Conservation (phyloP, 192 early-diverging fungal genomes). For the Paraglomus occultum region DNA sequence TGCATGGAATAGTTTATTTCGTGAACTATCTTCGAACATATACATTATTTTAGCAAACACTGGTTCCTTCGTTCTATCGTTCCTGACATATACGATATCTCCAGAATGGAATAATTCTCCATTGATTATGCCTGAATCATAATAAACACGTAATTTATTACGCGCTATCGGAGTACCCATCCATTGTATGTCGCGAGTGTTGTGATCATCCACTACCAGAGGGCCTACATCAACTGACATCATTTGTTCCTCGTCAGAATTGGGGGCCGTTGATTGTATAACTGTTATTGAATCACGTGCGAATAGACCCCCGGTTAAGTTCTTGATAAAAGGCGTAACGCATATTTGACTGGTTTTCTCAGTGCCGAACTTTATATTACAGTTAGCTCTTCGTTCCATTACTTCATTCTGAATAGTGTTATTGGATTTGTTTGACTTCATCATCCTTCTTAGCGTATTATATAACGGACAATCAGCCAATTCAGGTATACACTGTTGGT, state of each 20-base stretch:
- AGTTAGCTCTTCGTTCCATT: constrained; percentile 10
- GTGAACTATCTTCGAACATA: constrained; percentile 37
- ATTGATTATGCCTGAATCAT: constrained; percentile 32
- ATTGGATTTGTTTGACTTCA: constrained; percentile 21
- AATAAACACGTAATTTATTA: constrained; percentile 4
- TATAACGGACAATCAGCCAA: constrained; percentile 20
- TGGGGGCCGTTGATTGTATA: background rate
- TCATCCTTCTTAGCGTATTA: constrained; percentile 2
- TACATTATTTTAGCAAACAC: constrained; percentile 45
- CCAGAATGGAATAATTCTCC: constrained; percentile 29
- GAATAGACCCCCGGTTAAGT: constrained; percentile 28
- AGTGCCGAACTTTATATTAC: background rate
- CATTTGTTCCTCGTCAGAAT: background rate
- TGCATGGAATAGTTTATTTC: constrained; percentile 42
- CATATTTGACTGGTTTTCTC: constrained; percentile 15
- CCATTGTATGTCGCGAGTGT: constrained; percentile 7
- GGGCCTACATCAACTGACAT: too few relatives aligned
- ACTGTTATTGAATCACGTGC: constrained; percentile 9
- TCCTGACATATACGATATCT: constrained; percentile 38
- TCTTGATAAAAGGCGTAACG: constrained; percentile 31
- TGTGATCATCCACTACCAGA: background rate
- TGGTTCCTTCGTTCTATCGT: constrained; percentile 31
- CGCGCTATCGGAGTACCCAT: background rate
- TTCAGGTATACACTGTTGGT: constrained; percentile 17
- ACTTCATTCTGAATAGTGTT: constrained; percentile 20